Conservation (phyloP, 2,329 filamentous ascomycete species). For the Apiospora saccharicola region DNA sequence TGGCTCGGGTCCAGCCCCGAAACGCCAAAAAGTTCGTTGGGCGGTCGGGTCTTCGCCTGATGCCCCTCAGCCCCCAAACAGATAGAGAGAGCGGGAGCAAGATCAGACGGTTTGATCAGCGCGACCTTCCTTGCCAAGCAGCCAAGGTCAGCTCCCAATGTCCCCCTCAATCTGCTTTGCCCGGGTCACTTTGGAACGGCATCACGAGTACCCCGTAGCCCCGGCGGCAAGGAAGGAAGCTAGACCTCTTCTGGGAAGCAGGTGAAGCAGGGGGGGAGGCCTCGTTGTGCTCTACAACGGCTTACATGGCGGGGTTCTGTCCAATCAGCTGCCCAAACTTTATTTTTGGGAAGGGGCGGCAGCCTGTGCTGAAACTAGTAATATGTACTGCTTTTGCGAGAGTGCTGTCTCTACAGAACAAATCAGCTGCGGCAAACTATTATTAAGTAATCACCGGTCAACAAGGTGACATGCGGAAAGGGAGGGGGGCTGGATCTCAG, state of each 20-base stretch:
- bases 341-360: background rate
- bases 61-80: slow-evolving; percentile 1
- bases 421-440: background rate
- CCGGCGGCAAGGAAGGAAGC: slow-evolving; percentile 3
- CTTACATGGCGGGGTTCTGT: background rate
- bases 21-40: background rate
- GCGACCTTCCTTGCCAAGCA: background rate
- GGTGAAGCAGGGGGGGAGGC: slow-evolving; percentile 16
- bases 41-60: background rate
- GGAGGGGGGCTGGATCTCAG: background rate
- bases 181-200: background rate
- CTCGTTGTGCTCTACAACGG: background rate
- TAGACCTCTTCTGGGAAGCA: slow-evolving; percentile 11
- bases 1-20: slow-evolving; percentile 5
- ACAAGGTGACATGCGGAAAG: background rate
- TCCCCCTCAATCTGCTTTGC: background rate
- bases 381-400: background rate
- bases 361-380: background rate
- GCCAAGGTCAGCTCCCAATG: background rate
- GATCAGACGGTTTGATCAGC: background rate
- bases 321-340: background rate
- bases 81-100: background rate
- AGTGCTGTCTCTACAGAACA: background rate
- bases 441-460: background rate
- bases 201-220: background rate